These are phyloP conservation scores for Leccinum pellstonianum DNA, from an alignment of 768 basidiomycete genomes.

Conservation along the genomic window DNA sequence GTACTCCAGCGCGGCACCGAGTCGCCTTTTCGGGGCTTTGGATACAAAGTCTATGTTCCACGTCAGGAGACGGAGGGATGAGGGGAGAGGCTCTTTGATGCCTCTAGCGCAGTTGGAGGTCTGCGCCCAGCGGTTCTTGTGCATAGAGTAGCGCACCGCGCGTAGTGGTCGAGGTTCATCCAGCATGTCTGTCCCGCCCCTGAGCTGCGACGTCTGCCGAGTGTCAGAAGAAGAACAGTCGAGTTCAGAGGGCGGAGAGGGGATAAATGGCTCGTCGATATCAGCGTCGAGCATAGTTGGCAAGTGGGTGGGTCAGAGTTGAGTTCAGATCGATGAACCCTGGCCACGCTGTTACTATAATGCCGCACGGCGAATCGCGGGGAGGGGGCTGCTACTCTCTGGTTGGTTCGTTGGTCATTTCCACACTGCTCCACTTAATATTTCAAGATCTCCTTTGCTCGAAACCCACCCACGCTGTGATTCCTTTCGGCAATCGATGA, in stretches of 20 bases:
- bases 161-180: conserved; percentile 31
- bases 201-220: conserved; percentile 20
- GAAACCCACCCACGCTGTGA: conserved; percentile 10
- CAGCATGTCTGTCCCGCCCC: conserved; percentile 20
- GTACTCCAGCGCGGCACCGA: conserved; percentile 49
- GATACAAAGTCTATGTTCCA: conserved; percentile 68
- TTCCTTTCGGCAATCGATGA: conserved; percentile 19
- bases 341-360: conserved; percentile 9
- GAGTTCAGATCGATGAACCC: conserved; percentile 6
- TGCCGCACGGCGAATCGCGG: conserved; percentile 10
- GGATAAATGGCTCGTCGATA: conserved; percentile 31
- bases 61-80: conserved; percentile 54
- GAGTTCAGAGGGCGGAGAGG: conserved; percentile 29
- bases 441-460: conserved; percentile 4
- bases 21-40: conserved; percentile 40
- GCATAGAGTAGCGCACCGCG: conserved; percentile 33
- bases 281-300: conserved; percentile 29
- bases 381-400: background rate
- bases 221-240: conserved; percentile 29
- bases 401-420: conserved; percentile 2
- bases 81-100: conserved; percentile 38
- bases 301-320: conserved; percentile 10
- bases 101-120: conserved; percentile 36
- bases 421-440: conserved; percentile 17
- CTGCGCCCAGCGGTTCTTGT: conserved; percentile 34